Conservation (phyloP, 768 basidiomycete species). For the Candolleomyces efflorescens region DNA sequence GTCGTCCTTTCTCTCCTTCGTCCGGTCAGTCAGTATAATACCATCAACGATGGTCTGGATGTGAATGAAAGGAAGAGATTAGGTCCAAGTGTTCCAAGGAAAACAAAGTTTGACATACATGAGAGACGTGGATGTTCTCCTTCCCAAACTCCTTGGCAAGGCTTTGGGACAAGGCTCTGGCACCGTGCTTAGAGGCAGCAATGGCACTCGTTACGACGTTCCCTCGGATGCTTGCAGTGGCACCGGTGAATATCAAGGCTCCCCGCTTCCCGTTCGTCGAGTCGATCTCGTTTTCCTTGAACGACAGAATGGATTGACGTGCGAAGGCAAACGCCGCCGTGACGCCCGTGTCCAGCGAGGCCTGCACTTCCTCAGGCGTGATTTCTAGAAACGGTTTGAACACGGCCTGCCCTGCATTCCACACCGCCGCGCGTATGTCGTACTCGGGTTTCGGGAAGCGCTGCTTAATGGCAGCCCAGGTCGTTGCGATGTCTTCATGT, state of each 20-base stretch:
- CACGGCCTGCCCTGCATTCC: conserved; percentile 53
- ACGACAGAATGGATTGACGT: conserved; percentile 51
- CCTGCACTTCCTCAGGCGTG: conserved; percentile 52
- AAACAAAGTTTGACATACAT: conserved; percentile 50
- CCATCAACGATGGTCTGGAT: conserved; percentile 68
- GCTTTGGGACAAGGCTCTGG: conserved; percentile 64
- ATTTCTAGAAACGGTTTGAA: conserved; percentile 69
- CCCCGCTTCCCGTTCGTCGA: conserved; percentile 52
- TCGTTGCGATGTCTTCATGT: conserved; percentile 44
- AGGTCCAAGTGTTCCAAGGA: not conserved
- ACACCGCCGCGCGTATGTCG: conserved; percentile 32
- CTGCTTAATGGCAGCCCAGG: conserved; percentile 36
- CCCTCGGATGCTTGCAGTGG: conserved; percentile 63
- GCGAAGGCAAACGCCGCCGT: conserved; percentile 62
- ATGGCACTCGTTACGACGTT: conserved; percentile 59
- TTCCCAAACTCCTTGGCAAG: conserved; percentile 72
- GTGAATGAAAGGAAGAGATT: conserved; percentile 18
- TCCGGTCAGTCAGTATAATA: conserved; percentile 32
- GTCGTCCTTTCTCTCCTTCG: conserved; percentile 18
- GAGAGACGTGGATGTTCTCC: conserved; percentile 72
- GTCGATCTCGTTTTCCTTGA: conserved; percentile 52
- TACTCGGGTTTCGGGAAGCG: too few species aligned
- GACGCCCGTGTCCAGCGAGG: conserved; percentile 47
- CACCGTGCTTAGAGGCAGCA: conserved; percentile 59
- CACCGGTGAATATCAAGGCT: conserved; percentile 68